phyloP scores from a whole-genome alignment of 345 rosid species.

The Barbarea vulgaris region DNA sequence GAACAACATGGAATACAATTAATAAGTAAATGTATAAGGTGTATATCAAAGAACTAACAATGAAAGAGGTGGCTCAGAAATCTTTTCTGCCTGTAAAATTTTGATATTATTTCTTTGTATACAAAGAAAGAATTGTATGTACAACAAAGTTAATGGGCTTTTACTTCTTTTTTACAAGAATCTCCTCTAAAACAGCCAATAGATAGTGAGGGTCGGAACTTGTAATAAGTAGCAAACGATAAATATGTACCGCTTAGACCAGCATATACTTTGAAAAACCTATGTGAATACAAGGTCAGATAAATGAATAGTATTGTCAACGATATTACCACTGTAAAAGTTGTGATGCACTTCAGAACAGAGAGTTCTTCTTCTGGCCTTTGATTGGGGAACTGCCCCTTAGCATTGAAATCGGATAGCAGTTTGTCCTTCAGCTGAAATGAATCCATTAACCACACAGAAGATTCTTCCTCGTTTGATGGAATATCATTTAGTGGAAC shows the following conservation, averaged over 20 bases:
- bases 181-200: conserved; percentile 37
- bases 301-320: conserved; percentile 58
- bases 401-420: conserved; percentile 58
- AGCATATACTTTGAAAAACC: conserved; percentile 61
- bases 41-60: conserved; percentile 23
- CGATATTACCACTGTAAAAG: conserved; percentile 49
- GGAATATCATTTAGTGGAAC: conserved; percentile 55
- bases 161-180: conserved; percentile 37
- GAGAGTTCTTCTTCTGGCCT: conserved; percentile 55
- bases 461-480: conserved; percentile 47
- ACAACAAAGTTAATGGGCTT: conserved; percentile 34
- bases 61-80: neutral
- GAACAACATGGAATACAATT: neutral
- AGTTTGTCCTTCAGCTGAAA: conserved; percentile 66
- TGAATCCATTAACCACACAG: conserved; percentile 61
- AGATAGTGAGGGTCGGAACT: conserved; percentile 47
- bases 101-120: conserved; percentile 32
- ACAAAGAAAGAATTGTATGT: conserved; percentile 37
- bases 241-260: conserved; percentile 57
- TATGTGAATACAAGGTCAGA: conserved; percentile 58
- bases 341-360: conserved; percentile 51
- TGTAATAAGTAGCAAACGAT: conserved; percentile 52
- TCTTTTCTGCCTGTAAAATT: conserved; percentile 21
- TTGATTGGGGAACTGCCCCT: conserved; percentile 60
- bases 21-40: neutral